Percentiles rank a stretch among this genome's conserved stretches.
phyloP scores from a whole-genome alignment of 257 asterid species.

The Rhazya stricta region DNA sequence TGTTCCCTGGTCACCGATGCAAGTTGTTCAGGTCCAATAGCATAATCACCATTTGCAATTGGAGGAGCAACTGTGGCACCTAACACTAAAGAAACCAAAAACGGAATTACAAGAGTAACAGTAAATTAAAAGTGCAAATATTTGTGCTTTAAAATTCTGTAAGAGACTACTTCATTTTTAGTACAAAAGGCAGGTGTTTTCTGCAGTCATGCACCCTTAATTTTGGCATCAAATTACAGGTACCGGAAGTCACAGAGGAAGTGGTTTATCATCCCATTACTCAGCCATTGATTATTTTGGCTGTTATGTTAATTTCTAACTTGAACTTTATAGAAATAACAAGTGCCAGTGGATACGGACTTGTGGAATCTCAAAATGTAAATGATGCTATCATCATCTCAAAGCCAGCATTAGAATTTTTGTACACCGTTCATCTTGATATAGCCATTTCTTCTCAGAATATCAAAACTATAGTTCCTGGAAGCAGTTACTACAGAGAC shows the following conservation, averaged over 20 bases:
- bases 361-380: neutral
- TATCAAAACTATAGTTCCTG: neutral
- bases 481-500: neutral
- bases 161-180: neutral
- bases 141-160: neutral
- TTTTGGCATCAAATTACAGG: neutral
- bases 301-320: neutral
- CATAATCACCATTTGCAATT: conserved; percentile 55
- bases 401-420: neutral
- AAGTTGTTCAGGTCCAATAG: conserved; percentile 66
- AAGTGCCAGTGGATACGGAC: neutral
- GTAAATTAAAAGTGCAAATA: neutral
- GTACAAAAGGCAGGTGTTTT: neutral
- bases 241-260: neutral
- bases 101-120: conserved; percentile 16
- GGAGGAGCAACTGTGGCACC: conserved; percentile 66
- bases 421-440: neutral
- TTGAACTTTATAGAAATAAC: neutral
- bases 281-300: neutral
- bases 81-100: conserved; percentile 43
- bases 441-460: neutral
- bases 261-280: neutral
- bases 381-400: neutral
- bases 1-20: conserved; percentile 71
- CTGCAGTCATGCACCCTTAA: no score